Base-by-base conservation (phyloP, 768 basidiomycete species). In the Xerocomus brunneocitrinus region DNA sequence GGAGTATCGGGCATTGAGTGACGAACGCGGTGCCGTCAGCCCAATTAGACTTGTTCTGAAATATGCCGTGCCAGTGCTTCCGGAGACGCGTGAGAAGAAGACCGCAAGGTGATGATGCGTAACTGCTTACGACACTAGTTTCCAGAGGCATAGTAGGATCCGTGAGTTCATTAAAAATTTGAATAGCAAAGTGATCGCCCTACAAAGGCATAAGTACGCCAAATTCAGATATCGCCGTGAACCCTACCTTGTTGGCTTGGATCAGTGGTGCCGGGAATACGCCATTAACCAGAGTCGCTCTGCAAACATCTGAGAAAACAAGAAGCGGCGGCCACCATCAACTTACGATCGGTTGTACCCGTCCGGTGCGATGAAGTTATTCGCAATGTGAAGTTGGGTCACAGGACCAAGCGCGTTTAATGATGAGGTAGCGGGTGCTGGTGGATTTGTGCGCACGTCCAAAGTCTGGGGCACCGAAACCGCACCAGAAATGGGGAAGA, bases 191-290 rank as follows among this genome's bases (percentile, higher is more conserved):
- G 0, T 49, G 39, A 27, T 73, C 68, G 3, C 67, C 70, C 77
- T 80, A 27, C 5, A 28, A n/a, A 48, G 38, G 22, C 3, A 38
- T 62, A 4, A 55, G 50, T 5, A 22, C 9, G 3, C 2, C 24
- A 3, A 7, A 27, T 22, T 22, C 12, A 25, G 30, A 22, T 24
- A 25, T 28, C 1, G 16, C 14, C 10, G 12, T 14, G 6, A 36
- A 7, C 12, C 49, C 40, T 28, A 59, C 68, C 60, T 76, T 81
- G 25, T 67, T 59, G 4, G 70, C 75, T 4, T 30, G 51, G 50
- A 82, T 76, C 44, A 80, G 63, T 6, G 79, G 78, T 0, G 69
- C 80, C 10, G 79, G 81, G 47, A 74, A 77, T 30, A 62, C 67
- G 2, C 76, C 76, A 31, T 72, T 75, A 25, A 69, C 75, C 4